Percentiles rank a stretch among this genome's conserved stretches.
Conservation (phyloP, 2,329 filamentous ascomycete genomes). For the Pseudogymnoascus sp. region DNA sequence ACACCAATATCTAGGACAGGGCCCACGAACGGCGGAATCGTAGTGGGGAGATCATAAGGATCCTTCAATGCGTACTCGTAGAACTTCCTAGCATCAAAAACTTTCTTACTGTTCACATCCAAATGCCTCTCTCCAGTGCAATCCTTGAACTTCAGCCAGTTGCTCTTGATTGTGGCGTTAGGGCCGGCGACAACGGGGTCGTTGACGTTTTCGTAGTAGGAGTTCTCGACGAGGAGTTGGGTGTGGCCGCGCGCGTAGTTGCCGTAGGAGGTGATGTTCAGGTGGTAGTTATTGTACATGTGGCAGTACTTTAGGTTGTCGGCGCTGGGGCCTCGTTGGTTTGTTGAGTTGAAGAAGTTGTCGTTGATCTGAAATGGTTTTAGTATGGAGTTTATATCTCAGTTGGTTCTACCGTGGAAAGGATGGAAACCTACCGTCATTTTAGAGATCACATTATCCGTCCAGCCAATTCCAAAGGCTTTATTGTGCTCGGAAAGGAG, state of each 20-base stretch:
- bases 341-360: slow-evolving; percentile 23
- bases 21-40: slow-evolving; percentile 16
- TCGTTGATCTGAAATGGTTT: slow-evolving; percentile 16
- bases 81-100: slow-evolving; percentile 19
- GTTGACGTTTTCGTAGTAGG: slow-evolving; percentile 21
- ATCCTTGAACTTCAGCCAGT: slow-evolving; percentile 19
- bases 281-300: slow-evolving; percentile 21
- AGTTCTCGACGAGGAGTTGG: slow-evolving; percentile 20
- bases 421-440: slow-evolving; percentile 11
- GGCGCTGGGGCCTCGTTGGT: slow-evolving; percentile 20
- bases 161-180: slow-evolving; percentile 17
- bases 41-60: slow-evolving; percentile 17
- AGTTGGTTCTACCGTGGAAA: not conserved
- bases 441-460: slow-evolving; percentile 20
- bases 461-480: slow-evolving; percentile 24
- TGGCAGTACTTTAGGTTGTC: slow-evolving; percentile 21
- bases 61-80: slow-evolving; percentile 20
- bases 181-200: slow-evolving; percentile 19
- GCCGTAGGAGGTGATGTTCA: slow-evolving; percentile 22
- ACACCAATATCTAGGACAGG: slow-evolving; percentile 15
- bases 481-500: slow-evolving; percentile 23
- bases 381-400: not conserved
- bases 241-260: slow-evolving; percentile 22
- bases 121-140: slow-evolving; percentile 15
- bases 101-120: slow-evolving; percentile 18